phyloP scores from a whole-genome alignment of 345 rosid genomes.

The Iberis pinnata region DNA sequence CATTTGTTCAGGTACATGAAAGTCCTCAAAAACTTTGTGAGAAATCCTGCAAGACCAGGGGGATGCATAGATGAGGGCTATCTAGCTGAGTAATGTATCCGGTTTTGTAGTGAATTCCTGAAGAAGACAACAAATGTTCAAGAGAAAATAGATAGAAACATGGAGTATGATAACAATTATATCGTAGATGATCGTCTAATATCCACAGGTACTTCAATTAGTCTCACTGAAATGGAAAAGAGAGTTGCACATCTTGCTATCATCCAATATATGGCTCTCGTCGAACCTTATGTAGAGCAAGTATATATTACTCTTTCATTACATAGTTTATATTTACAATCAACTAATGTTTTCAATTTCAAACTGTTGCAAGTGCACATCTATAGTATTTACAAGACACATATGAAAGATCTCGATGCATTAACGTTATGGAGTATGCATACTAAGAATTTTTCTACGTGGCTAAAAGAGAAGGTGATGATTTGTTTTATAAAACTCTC shows the following conservation, averaged over 20 bases:
- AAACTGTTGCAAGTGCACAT: neutral
- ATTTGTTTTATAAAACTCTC: too few species aligned
- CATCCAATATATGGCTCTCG: neutral
- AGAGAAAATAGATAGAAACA: neutral
- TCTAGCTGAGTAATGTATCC: neutral
- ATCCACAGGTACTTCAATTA: neutral
- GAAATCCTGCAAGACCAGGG: neutral
- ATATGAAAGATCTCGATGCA: neutral
- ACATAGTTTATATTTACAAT: too few species aligned
- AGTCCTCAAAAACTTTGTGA: neutral
- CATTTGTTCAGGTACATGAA: neutral
- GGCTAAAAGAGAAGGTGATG: too few species aligned
- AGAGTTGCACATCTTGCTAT: neutral
- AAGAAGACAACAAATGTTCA: neutral
- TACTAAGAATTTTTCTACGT: neutral
- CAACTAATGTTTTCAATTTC: too few species aligned
- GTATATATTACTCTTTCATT: too few species aligned
- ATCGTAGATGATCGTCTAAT: neutral
- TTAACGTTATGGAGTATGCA: neutral
- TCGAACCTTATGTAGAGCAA: neutral
- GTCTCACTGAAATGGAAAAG: neutral
- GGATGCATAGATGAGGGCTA: neutral
- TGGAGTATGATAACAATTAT: too few species aligned
- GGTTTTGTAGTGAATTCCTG: neutral
- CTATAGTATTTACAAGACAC: neutral